Evolutionary conservation across 2,329 filamentous ascomycete species (phyloP).

Genomic region (Emergomyces africanus): DNA sequence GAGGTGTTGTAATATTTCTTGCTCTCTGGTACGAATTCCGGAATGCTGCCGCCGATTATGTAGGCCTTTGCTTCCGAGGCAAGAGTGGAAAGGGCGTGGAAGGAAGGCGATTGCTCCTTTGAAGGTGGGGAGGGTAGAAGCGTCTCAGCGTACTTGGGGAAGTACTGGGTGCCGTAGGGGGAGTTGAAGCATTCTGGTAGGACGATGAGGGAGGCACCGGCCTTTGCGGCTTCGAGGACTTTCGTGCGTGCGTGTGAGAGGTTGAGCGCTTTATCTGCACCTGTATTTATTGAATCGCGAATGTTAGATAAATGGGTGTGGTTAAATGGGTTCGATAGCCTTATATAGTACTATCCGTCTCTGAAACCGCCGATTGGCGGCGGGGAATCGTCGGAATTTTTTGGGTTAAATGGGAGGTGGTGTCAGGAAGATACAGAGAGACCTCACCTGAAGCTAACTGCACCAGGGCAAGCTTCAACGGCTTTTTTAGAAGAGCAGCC

Average conservation of each 20-base stretch:
- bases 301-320: neutral
- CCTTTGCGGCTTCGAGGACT: slow-evolving; percentile 64
- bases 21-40: slow-evolving; percentile 55
- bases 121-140: slow-evolving; percentile 67
- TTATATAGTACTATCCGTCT: neutral
- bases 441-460: slow-evolving; percentile 59
- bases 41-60: slow-evolving; percentile 84
- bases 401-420: slow-evolving; percentile 8
- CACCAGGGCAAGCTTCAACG: slow-evolving; percentile 66
- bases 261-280: slow-evolving; percentile 73
- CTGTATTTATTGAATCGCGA: slow-evolving; percentile 20
- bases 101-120: slow-evolving; percentile 61
- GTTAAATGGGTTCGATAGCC: neutral
- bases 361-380: slow-evolving; percentile 10
- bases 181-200: slow-evolving; percentile 99
- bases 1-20: slow-evolving; percentile 85
- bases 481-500: slow-evolving; percentile 54
- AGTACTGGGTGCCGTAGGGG: slow-evolving; percentile 84
- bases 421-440: neutral
- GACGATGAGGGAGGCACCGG: slow-evolving; percentile 74
- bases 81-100: slow-evolving; percentile 68
- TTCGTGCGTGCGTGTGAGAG: slow-evolving; percentile 67
- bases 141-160: slow-evolving; percentile 82
- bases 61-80: slow-evolving; percentile 68
- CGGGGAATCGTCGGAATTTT: neutral